Percentiles rank a stretch among this genome's conserved stretches.
Evolutionary conservation across 345 rosid species (phyloP).

Genomic region (Acer negundo): DNA sequence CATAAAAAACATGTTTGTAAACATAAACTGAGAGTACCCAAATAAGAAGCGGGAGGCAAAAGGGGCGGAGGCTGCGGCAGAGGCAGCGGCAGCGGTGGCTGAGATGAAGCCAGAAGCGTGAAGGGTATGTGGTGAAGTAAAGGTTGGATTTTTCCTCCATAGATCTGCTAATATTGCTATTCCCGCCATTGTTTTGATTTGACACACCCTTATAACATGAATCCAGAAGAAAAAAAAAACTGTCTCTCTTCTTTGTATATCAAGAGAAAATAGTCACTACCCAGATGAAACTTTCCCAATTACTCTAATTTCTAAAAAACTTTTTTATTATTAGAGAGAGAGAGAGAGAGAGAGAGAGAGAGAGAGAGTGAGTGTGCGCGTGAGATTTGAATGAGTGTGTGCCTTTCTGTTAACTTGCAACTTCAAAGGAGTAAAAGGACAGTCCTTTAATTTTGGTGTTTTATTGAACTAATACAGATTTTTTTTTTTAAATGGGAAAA

Average conservation of each 20-base stretch:
- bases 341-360: background rate
- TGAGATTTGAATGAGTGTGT: background rate
- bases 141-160: constrained; percentile 60
- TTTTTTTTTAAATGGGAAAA: too few relatives aligned
- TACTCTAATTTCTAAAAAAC: background rate
- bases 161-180: constrained; percentile 78
- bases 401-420: background rate
- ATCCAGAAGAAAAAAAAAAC: background rate
- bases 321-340: background rate
- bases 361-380: background rate
- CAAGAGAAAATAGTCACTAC: background rate
- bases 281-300: constrained; percentile 16
- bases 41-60: constrained; percentile 79
- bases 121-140: constrained; percentile 43
- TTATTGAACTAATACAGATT: background rate
- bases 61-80: constrained; percentile 65
- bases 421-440: background rate
- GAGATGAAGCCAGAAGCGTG: constrained; percentile 61
- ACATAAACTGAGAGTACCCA: constrained; percentile 51
- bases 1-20: background rate
- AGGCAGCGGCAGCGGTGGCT: constrained; percentile 54
- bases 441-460: background rate
- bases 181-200: constrained; percentile 65
- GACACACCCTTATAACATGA: constrained; percentile 8
- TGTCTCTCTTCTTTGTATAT: background rate